A percentile compares a stretch with the other conserved stretches of the same genome.
These are phyloP conservation scores for Tinospora cordifolia DNA, from an alignment of 164 flowering plant species.

Conservation along the genomic window DNA sequence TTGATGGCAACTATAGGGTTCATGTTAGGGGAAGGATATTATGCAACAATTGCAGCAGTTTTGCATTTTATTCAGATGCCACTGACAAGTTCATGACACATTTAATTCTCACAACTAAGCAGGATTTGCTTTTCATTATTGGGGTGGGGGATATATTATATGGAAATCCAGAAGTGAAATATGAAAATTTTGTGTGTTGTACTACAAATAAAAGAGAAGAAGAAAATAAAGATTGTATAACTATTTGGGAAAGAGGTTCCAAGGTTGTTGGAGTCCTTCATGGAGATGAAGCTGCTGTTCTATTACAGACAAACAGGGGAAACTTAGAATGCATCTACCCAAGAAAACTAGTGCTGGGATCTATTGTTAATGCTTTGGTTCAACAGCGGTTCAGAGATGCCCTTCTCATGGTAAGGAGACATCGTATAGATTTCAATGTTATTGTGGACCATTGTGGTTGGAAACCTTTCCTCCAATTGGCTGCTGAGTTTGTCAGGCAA, in stretches of 20 bases:
- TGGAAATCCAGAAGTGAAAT: conserved; percentile 40
- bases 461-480: conserved; percentile 53
- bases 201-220: conserved; percentile 34
- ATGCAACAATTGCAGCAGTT: conserved; percentile 79
- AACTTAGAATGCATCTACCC: conserved; percentile 89
- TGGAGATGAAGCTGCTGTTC: conserved; percentile 85
- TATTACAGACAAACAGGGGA: conserved; percentile 78
- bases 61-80: conserved; percentile 69
- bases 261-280: conserved; percentile 70
- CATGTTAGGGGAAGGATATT: conserved; percentile 49
- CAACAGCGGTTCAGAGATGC: conserved; percentile 82
- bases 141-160: conserved; percentile 44
- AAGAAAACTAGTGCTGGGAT: conserved; percentile 71
- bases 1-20: conserved; percentile 61
- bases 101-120: conserved; percentile 75
- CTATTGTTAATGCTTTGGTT: conserved; percentile 71
- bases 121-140: conserved; percentile 65
- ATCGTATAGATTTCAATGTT: conserved; percentile 84
- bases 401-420: conserved; percentile 81
- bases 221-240: conserved; percentile 41
- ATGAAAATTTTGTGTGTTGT: conserved; percentile 40
- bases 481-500: conserved; percentile 75
- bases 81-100: conserved; percentile 53
- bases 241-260: conserved; percentile 93
- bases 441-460: conserved; percentile 81